Evolutionary conservation across 1,139 yeast species (phyloP).

Genomic region (Nakaseomyces glabratus): DNA sequence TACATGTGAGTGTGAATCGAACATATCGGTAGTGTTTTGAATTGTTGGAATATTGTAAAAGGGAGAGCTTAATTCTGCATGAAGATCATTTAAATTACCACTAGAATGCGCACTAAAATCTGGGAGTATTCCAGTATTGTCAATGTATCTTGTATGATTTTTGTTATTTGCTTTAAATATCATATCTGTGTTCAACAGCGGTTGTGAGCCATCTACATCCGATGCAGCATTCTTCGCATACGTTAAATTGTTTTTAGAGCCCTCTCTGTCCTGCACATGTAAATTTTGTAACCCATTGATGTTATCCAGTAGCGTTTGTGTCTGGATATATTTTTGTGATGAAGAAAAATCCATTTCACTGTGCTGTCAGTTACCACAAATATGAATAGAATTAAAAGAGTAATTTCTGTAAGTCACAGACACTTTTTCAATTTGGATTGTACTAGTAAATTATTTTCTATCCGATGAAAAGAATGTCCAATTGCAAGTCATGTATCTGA

Average conservation of each 20-base stretch:
- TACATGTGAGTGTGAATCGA: no score
- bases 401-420: no score
- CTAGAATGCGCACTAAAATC: not conserved
- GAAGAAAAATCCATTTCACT: slow-evolving; percentile 4
- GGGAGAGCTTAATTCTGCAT: not conserved
- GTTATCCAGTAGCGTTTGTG: slow-evolving; percentile 9
- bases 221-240: not conserved
- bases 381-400: no score
- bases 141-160: not conserved
- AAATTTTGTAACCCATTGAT: slow-evolving; percentile 17
- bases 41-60: slow-evolving; percentile 49
- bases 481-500: no score
- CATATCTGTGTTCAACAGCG: slow-evolving; percentile 23
- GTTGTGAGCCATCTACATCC: slow-evolving; percentile 16
- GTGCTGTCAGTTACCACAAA: no score
- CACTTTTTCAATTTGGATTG: no score
- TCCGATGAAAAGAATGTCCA: no score
- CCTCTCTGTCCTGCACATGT: slow-evolving; percentile 11
- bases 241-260: no score
- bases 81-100: not conserved
- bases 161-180: not conserved
- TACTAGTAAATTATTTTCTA: no score
- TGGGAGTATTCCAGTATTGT: not conserved
- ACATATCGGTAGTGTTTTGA: slow-evolving; percentile 56
- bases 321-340: slow-evolving; percentile 3